phyloP scores from a whole-genome alignment of 495 filamentous ascomycete species.

The Immersiella caudata region DNA sequence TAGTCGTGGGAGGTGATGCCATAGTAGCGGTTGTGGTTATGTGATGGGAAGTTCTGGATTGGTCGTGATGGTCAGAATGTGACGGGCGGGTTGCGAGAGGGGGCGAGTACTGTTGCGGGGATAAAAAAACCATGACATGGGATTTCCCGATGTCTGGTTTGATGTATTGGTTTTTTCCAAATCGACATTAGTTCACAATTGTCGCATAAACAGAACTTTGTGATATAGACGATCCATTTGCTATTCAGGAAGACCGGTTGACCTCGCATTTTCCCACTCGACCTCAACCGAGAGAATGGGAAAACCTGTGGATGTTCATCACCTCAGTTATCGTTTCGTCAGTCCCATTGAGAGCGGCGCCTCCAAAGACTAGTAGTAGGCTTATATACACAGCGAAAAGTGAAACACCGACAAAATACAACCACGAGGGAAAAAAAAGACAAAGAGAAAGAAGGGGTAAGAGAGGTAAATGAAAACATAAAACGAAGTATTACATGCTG shows the following conservation, averaged over 20 bases:
- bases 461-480: slow-evolving; percentile 42
- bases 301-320: slow-evolving; percentile 30
- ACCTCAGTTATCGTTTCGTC: slow-evolving; percentile 36
- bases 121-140: not conserved
- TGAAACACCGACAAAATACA: slow-evolving; percentile 20
- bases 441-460: slow-evolving; percentile 28
- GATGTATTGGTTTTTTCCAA: not conserved
- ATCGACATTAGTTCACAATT: not conserved
- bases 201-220: not conserved
- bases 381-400: slow-evolving; percentile 32
- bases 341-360: slow-evolving; percentile 31
- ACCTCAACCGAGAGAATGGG: not conserved
- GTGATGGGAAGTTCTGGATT: not conserved
- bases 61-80: not conserved
- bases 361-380: slow-evolving; percentile 13
- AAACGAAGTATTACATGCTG: slow-evolving; percentile 55
- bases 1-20: not conserved
- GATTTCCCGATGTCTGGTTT: not conserved
- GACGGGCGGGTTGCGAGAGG: not conserved
- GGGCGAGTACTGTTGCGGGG: not conserved
- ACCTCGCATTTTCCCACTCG: not conserved
- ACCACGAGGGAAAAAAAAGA: slow-evolving; percentile 23
- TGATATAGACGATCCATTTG: not conserved
- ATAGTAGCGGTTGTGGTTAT: not conserved
- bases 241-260: not conserved